Evolutionary conservation across 83 land plant species (phyloP).

Genomic region (Picea mariana): DNA sequence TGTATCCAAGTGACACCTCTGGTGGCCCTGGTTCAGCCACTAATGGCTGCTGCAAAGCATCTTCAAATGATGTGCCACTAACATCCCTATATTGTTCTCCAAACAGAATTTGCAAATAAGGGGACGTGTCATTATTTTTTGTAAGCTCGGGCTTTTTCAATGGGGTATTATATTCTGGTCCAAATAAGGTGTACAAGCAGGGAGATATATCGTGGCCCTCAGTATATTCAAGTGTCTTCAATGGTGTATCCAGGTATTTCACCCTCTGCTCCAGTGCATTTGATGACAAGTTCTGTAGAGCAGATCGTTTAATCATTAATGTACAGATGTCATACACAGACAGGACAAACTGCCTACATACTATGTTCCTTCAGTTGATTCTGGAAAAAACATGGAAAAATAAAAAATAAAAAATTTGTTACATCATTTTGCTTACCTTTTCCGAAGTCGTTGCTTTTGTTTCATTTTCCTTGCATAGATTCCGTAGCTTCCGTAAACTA

Average conservation of each 20-base stretch:
- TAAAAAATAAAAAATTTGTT: neutral
- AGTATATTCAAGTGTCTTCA: neutral
- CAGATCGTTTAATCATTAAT: neutral
- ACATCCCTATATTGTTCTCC: too few relatives aligned
- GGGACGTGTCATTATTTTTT: neutral
- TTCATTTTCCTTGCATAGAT: conserved; percentile 2
- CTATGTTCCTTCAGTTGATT: neutral
- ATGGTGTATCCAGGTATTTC: neutral
- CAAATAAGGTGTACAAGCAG: neutral
- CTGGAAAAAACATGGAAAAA: neutral
- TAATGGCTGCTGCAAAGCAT: neutral
- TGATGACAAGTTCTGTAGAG: conserved; percentile 2
- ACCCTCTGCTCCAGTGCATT: conserved; percentile 9
- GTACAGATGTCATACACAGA: neutral
- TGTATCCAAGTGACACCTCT: neutral
- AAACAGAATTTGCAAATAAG: too few relatives aligned
- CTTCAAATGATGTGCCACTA: too few relatives aligned
- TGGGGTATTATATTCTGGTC: neutral
- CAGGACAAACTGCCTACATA: too few relatives aligned
- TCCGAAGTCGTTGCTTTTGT: neutral
- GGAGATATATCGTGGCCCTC: neutral
- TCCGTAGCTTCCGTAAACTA: neutral
- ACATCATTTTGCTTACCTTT: conserved; percentile 2
- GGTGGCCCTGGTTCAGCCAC: neutral
- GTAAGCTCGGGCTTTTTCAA: neutral